Evolutionary conservation across 2,329 filamentous ascomycete genomes (phyloP).

Genomic region (Parascedosporium putredinis): DNA sequence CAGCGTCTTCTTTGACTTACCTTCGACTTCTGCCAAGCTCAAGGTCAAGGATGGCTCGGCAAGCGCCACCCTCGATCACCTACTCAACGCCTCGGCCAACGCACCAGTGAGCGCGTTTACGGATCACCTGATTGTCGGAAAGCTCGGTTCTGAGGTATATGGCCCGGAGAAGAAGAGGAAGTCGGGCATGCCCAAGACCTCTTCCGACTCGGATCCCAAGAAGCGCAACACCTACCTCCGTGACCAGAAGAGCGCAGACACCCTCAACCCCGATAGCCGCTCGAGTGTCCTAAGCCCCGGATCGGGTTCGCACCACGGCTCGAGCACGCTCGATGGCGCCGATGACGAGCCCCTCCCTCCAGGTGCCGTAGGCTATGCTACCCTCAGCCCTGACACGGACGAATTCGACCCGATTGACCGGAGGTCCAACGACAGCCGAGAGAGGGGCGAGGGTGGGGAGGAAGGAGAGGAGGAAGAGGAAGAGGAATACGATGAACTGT

Average conservation of each 20-base stretch:
- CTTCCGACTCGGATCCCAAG: conserved; percentile 24
- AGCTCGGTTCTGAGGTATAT: conserved; percentile 66
- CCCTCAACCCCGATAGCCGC: background rate
- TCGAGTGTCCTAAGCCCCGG: conserved; percentile 1
- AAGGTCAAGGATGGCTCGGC: conserved; percentile 69
- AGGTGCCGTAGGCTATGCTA: conserved; percentile 14
- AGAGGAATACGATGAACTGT: conserved; percentile 37
- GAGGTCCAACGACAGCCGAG: conserved; percentile 15
- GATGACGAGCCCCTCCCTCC: conserved; percentile 8
- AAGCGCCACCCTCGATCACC: conserved; percentile 78
- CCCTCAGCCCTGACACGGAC: conserved; percentile 5
- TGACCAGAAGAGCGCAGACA: background rate
- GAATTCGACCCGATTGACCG: conserved; percentile 2
- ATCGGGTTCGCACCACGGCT: background rate
- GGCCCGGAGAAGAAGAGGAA: conserved; percentile 46
- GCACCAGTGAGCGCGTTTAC: conserved; percentile 89
- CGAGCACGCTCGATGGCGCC: background rate
- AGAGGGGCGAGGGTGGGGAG: conserved; percentile 24
- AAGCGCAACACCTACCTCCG: conserved; percentile 22
- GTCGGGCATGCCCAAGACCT: conserved; percentile 17
- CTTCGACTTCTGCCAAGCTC: conserved; percentile 40
- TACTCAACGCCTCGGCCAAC: conserved; percentile 77
- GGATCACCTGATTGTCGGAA: conserved; percentile 74
- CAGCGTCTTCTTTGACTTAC: conserved; percentile 79
- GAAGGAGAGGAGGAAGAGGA: conserved; percentile 34